A percentile compares a stretch with the other conserved stretches of the same genome.
These are phyloP conservation scores for Annulohypoxylon truncatum DNA, from an alignment of 2,329 filamentous ascomycete genomes.

Conservation along the genomic window DNA sequence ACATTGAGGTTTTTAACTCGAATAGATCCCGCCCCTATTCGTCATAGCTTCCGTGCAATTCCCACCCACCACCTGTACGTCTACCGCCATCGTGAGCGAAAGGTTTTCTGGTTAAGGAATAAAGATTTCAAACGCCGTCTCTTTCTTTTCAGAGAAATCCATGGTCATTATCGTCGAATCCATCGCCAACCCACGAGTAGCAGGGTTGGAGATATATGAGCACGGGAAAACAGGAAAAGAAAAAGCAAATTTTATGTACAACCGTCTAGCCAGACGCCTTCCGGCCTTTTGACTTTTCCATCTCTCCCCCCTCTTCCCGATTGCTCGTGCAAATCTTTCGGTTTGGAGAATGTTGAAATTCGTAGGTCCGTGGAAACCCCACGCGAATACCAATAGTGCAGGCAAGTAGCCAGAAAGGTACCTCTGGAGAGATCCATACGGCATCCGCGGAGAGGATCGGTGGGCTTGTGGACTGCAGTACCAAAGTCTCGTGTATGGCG, in stretches of 20 bases:
- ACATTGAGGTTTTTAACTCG: conserved; percentile 18
- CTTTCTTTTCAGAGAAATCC: conserved; percentile 14
- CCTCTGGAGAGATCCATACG: conserved; percentile 9
- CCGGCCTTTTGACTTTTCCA: conserved; percentile 1
- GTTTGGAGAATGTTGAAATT: conserved; percentile 18
- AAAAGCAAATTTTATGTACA: conserved; percentile 35
- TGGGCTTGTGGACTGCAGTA: not conserved
- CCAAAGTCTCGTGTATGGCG: conserved; percentile 10
- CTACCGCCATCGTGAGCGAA: conserved; percentile 26
- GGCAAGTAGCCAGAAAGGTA: conserved; percentile 17
- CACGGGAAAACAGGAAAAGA: conserved; percentile 5
- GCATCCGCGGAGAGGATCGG: conserved; percentile 19
- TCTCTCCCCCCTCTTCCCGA: conserved; percentile 19
- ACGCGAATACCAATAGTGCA: conserved; percentile 18
- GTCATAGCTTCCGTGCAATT: conserved; percentile 14
- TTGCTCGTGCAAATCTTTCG: conserved; percentile 37
- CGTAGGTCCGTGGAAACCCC: conserved; percentile 19
- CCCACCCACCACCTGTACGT: conserved; percentile 9
- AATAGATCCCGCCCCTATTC: conserved; percentile 6
- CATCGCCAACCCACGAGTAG: conserved; percentile 6
- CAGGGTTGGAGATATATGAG: conserved; percentile 10
- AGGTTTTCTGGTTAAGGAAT: not conserved
- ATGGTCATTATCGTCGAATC: conserved; percentile 26
- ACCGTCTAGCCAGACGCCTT: conserved; percentile 22
- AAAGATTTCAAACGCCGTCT: conserved; percentile 26